Evolutionary conservation across 2,329 filamentous ascomycete genomes (phyloP), one percentile per base, ranked within the genome.

Genomic region (Fusarium bactridioides): DNA sequence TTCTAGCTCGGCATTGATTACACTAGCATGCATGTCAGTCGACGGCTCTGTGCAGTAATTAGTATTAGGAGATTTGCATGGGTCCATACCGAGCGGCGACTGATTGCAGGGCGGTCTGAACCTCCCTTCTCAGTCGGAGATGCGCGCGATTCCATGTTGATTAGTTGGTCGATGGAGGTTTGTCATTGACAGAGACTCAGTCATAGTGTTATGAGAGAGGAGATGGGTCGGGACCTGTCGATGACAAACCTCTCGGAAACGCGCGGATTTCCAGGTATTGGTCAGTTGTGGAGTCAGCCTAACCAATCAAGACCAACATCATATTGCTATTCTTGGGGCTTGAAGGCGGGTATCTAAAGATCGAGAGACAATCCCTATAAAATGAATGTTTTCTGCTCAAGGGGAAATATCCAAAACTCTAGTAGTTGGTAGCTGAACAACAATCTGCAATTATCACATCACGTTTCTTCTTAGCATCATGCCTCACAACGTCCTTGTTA

Each of bases 401-500:
- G 12, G 4, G 3, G 11, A 19, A 8, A 2, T 10, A 8, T 4
- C 8, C 16, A 3, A 16, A 23, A 51, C 5, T 19, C 16, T 8
- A 13, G n/a, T 2, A 5, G 1, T 6, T 51, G 1, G 19, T 23
- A 19, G 9, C 11, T 33, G 10, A 23, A 50, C 16, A 19, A 33
- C 25, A 57, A 5, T 5, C 13, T 15, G 9, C 12, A 33, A 18
- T n/a, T 21, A 13, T 37, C 4, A 35, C 31, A 33, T 16, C 13
- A 7, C 21, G 5, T 27, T n/a, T 23, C 11, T 23, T 38, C 48
- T 23, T 19, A 55, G 5, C 38, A 65, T n/a, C 27, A 76, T 76
- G 74, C 19, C 63, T 31, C 66, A 67, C 5, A 81, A 80, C 33
- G 73, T 81, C 54, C 77, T 82, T 40, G 76, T 82, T 65, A 82